phyloP scores from a whole-genome alignment of 768 basidiomycete species.

The Antrodiella citrinella region DNA sequence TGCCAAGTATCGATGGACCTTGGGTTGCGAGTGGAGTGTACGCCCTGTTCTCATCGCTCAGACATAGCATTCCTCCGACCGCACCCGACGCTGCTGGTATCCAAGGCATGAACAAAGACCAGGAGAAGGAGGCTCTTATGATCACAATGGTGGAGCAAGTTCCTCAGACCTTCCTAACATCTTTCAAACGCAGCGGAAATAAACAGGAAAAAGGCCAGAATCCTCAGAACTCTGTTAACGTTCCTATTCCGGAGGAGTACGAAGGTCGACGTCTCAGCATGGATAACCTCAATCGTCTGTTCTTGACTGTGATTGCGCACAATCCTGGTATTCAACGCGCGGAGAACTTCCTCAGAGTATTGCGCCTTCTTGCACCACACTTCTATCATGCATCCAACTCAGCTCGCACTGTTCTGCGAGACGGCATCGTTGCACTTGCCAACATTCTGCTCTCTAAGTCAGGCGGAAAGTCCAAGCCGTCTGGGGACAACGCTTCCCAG shows the following conservation, averaged over 20 bases:
- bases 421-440: conserved; percentile 65
- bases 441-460: conserved; percentile 40
- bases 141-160: conserved; percentile 64
- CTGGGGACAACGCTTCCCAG: conserved; percentile 23
- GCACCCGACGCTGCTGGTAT: conserved; percentile 60
- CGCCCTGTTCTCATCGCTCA: conserved; percentile 50
- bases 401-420: conserved; percentile 47
- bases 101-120: conserved; percentile 47
- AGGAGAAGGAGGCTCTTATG: conserved; percentile 67
- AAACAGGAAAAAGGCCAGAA: conserved; percentile 30
- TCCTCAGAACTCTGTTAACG: conserved; percentile 19
- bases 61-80: conserved; percentile 27
- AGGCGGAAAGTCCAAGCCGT: conserved; percentile 33
- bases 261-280: conserved; percentile 47
- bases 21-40: conserved; percentile 53
- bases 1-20: conserved; percentile 38
- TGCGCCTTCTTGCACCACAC: conserved; percentile 47
- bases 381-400: conserved; percentile 49
- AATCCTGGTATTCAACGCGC: conserved; percentile 60
- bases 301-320: conserved; percentile 75
- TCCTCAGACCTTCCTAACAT: conserved; percentile 59
- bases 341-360: conserved; percentile 57
- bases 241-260: conserved; percentile 51
- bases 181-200: conserved; percentile 35
- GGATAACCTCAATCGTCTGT: conserved; percentile 61